Base-by-base conservation (phyloP, 2,329 filamentous ascomycete genomes). In the Venturia aucupariae region DNA sequence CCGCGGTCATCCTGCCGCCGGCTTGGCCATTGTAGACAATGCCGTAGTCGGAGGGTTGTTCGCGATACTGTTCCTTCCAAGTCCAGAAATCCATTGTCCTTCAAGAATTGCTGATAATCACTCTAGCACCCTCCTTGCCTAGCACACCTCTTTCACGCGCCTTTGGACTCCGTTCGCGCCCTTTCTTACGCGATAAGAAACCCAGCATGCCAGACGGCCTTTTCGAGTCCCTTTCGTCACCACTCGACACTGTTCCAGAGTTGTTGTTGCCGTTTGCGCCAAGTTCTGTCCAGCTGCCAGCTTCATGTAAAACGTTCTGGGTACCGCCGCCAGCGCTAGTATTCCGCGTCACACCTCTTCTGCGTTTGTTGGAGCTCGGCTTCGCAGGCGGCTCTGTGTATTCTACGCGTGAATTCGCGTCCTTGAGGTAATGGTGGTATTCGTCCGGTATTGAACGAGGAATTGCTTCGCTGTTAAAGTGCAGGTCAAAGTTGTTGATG, bases 141-240 rank as follows among this genome's bases (percentile, higher is more conserved):
- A 99, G 74, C 8, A 99, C 92, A 65, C 94, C 94, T 64, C 91
- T 85, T 77, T 97, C 92, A 75, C 91, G 93, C 32, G 92, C 92
- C 78, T 96, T 97, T 1, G 94, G 94, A 73, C 92, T 97, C 75
- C 92, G 87, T 64, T 92, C 91, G 67, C 92, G 83, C 35, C 92
- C 91, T 79, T 90, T 96, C 79, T 96, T 96, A 71, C 92, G 83
- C 68, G 85, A 90, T 66, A 97, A 80, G 75, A 99, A 95, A 1
- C 91, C 90, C 68, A 97, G 88, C 82, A 97, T 93, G 62, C 92
- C 90, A 22, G 87, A 86, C n/a, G 86, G 84, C 68, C 73, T 75
- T 60, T 83, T 77, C 66, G 82, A 79, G 11, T 71, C 63, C 38
- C 63, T 60, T 54, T 64, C 63, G n/a, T 64, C 63, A 72, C 71